Evolutionary conservation across 495 filamentous ascomycete genomes (phyloP), one percentile per base, ranked within the genome.

Genomic region (Articulospora tetracladia): DNA sequence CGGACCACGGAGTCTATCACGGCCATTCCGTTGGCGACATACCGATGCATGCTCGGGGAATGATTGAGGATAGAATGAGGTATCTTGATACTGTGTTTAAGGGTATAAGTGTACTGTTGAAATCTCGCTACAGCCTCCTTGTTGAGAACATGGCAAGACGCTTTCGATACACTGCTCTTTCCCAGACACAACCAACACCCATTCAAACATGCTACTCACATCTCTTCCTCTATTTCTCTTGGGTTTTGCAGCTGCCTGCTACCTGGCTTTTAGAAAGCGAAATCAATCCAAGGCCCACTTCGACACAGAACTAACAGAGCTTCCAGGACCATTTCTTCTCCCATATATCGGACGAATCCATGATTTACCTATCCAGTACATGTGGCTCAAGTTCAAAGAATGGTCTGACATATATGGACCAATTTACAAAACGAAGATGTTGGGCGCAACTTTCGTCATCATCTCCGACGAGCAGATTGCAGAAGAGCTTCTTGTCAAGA

Each of bases 341-440:
- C 83, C 83, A 3, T 66, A 81, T 39, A 68, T 86, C 55, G 83
- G 83, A 36, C 77, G 78, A n/a, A 68, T 86, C 0, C 81, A 79
- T 49, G 81, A 86, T 57, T 59, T 86, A 4, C 84, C 83, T 4
- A 63, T 69, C 26, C 68, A 79, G 25, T 66, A 71, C 17, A 65
- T 77, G 10, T 85, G 79, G 76, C 61, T 80, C 39, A 81, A 86
- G 64, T 84, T 87, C 57, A 73, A 81, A 44, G 79, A 83, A 62
- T 89, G 85, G 86, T 77, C 76, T 44, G 75, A 82, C 48, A 68
- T 78, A 58, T 87, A 85, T 65, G 86, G 86, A 0, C 81, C 83
- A 1, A 81, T 89, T 34, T 88, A 85, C 65, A 74, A 83, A 60
- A 73, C 80, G 17, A 72, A 83, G 51, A 76, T 85, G 15, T 82